Conservation (phyloP, 768 basidiomycete species). For the Inosperma sp. region DNA sequence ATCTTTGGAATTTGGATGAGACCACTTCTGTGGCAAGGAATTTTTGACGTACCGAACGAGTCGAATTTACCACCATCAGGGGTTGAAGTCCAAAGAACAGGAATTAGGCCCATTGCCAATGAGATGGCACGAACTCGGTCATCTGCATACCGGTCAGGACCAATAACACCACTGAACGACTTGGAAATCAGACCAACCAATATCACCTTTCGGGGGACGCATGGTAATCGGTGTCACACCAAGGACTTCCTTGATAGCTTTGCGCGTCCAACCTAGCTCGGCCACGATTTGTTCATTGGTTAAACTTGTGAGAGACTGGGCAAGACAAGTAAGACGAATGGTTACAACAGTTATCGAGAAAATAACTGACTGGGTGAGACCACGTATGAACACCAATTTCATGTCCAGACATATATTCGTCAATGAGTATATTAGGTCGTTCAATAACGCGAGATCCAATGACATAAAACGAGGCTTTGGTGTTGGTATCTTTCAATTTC, state of each 20-base stretch:
- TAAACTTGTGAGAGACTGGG: constrained; percentile 57
- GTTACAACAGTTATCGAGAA: not conserved
- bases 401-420: constrained; percentile 76
- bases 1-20: constrained; percentile 36
- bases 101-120: constrained; percentile 84
- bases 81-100: constrained; percentile 83
- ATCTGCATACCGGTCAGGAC: constrained; percentile 39
- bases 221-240: constrained; percentile 74
- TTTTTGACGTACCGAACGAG: constrained; percentile 53
- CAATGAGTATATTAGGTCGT: constrained; percentile 65
- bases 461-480: constrained; percentile 87
- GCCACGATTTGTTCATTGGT: constrained; percentile 85
- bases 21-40: not conserved
- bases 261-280: constrained; percentile 88
- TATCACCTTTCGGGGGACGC: constrained; percentile 81
- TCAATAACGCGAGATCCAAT: constrained; percentile 82
- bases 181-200: constrained; percentile 38
- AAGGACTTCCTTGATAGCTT: constrained; percentile 72
- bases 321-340: constrained; percentile 6
- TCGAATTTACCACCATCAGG: constrained; percentile 56
- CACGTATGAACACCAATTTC: constrained; percentile 87
- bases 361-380: constrained; percentile 62
- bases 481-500: constrained; percentile 57
- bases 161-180: not conserved
- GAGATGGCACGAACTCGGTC: constrained; percentile 90